Evolutionary conservation across 2,329 filamentous ascomycete genomes (phyloP).

Genomic region (Chaetothyriales sp.): DNA sequence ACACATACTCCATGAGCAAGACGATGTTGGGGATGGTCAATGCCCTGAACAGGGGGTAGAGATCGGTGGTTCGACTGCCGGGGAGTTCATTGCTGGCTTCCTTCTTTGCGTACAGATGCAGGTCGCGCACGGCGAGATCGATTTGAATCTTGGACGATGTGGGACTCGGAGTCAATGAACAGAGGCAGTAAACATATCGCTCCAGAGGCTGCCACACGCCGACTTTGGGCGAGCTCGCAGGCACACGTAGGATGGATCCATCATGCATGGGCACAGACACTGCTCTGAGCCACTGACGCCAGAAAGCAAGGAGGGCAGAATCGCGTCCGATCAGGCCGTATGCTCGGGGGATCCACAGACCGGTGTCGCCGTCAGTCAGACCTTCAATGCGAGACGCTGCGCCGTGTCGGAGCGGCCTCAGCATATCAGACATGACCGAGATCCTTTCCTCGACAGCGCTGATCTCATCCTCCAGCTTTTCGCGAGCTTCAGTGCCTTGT

Average conservation of each 20-base stretch:
- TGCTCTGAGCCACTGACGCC: conserved; percentile 96
- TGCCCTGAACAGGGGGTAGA: conserved; percentile 83
- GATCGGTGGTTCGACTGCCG: conserved; percentile 75
- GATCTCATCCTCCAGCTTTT: conserved; percentile 83
- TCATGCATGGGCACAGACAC: conserved; percentile 93
- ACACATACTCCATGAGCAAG: conserved; percentile 79
- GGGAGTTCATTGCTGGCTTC: conserved; percentile 89
- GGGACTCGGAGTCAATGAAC: conserved; percentile 84
- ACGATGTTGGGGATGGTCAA: conserved; percentile 87
- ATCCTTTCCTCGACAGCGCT: conserved; percentile 96
- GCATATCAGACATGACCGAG: conserved; percentile 84
- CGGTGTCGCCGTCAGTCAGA: conserved; percentile 85
- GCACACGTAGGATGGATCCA: conserved; percentile 66
- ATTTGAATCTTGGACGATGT: conserved; percentile 91
- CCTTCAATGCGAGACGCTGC: conserved; percentile 96
- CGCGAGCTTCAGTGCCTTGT: conserved; percentile 68
- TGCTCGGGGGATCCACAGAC: conserved; percentile 85
- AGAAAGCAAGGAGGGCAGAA: conserved; percentile 70
- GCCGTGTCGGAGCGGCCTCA: conserved; percentile 81
- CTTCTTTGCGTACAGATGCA: conserved; percentile 82
- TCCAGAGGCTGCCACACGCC: conserved; percentile 94
- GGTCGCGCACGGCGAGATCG: conserved; percentile 75
- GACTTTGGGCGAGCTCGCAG: conserved; percentile 75
- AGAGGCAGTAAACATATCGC: conserved; percentile 92
- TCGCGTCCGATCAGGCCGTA: conserved; percentile 88